A percentile compares a stretch with the other conserved stretches of the same genome.
These are phyloP conservation scores for Syzygium oleosum DNA, from an alignment of 345 rosid genomes.

Conservation along the genomic window DNA sequence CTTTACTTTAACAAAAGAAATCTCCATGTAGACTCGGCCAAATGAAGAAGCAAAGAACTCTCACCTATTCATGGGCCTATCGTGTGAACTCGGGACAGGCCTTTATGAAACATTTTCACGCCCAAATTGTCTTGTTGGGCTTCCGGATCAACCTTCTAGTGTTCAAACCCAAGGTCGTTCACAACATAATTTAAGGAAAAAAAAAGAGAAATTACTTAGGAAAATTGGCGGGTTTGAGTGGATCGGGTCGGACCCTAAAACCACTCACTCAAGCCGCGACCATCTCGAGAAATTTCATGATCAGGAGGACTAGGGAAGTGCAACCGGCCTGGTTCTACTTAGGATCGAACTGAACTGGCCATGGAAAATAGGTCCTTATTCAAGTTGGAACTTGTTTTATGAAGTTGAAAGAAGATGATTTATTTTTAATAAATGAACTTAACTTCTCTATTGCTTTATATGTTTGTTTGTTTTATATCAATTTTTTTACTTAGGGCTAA, in stretches of 20 bases:
- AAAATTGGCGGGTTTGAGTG: background rate
- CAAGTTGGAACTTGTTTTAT: background rate
- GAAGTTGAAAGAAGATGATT: background rate
- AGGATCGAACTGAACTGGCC: fast-evolving
- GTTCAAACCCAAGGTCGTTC: background rate
- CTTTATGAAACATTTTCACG: background rate
- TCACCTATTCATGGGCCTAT: background rate
- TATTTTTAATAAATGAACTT: background rate
- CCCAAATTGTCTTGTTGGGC: background rate
- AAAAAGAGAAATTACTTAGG: background rate
- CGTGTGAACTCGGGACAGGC: background rate
- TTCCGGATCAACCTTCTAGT: background rate
- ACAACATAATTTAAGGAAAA: too few relatives aligned
- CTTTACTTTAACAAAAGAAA: background rate
- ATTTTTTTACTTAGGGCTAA: background rate
- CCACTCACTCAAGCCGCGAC: background rate
- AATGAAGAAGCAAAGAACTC: background rate
- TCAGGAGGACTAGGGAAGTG: background rate
- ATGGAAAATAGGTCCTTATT: fast-evolving
- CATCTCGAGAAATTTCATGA: background rate
- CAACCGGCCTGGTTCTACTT: background rate
- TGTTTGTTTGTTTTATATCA: background rate
- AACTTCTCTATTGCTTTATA: fast-evolving
- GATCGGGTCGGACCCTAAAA: background rate
- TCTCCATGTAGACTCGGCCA: too few relatives aligned